Evolutionary conservation across 179 eudicot species (phyloP), one percentile per base, ranked within the genome.

Genomic region (Patellifolia procumbens): DNA sequence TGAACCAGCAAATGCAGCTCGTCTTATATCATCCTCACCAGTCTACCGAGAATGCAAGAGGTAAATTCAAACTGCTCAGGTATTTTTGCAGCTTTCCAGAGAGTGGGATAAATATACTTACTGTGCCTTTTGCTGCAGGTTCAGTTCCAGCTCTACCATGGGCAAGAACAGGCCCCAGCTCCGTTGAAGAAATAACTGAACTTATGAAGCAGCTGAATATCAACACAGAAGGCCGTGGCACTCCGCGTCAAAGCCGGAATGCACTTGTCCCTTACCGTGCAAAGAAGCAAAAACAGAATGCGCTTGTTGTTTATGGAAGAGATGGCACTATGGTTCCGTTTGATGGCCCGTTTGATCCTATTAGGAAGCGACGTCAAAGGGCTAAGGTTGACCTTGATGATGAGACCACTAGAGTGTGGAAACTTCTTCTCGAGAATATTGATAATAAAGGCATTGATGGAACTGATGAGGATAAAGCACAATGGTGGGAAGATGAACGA

Each of bases 401-500:
- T 64, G 99, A 96, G 91, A 96, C 98, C 72, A 81, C 58, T 42
- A 85, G 87, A 80, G 98, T 96, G 9, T 96, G 99, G 99, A 89
- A 84, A 80, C 96, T 96, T 76, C 88, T 96, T 75, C 80, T 96
- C 55, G 93, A 91, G 79, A 85, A 91, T 82, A 93, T 91, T 75
- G 89, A 91, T 74, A 93, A 87, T 86, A 87, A 93, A 89, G 98
- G 98, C 53, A 85, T 93, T 60, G 86, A 96, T 72, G 99, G 98
- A 61, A 90, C 94, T 35, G 92, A 93, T 79, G 93, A 90, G 81
- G 92, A 90, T 56, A 96, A 91, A 72, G 90, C 84, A 81, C 91
- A 86, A 83, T 90, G 98, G 99, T 96, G 99, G 99, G 96, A 93
- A 68, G 86, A 91, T 63, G 97, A 96, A 80, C 82, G 99, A 26